Evolutionary conservation across 768 basidiomycete genomes (phyloP), one percentile per base, ranked within the genome.

Genomic region (Trametes cubensis): DNA sequence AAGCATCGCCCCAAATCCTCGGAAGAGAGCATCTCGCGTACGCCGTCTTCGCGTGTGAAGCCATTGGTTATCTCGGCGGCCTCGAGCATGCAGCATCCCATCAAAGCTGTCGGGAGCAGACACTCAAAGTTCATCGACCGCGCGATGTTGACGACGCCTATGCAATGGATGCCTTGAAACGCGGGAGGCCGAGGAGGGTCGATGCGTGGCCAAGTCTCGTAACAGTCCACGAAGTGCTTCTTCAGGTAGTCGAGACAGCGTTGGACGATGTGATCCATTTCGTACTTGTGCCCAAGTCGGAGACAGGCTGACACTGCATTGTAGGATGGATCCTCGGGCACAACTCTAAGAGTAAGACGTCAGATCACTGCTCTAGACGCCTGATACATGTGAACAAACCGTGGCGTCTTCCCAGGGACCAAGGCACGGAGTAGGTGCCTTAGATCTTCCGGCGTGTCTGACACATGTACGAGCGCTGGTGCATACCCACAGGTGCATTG

Each of bases 1-100:
- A 64, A 51, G 41, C 66, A 67, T 6, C 56, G 46, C 13, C 28
- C 54, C 26, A 62, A 15, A 46, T 67, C 66, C 1, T 62, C 66
- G 0, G 25, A 38, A 1, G 53, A 30, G 10, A 67, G 61, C 42
- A 10, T 30, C 50, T 67, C 66, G n/a, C 20, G 28, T n/a, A 52
- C 39, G 21, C 63, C 62, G 38, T 64, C 62, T 5, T 56, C 47
- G 18, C 54, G 53, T 18, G 20, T 10, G 44, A 54, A 55, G 15
- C 66, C 66, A 34, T 51, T 21, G 23, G 60, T 28, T 44, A 67
- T 38, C 25, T 62, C 47, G 28, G 60, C 11, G 3, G 45, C 46
- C 5, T 47, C 39, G 41, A 62, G 58, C 52, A 38, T 42, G 42
- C 57, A 62, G 48, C 61, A 62, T 3, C 21, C 15, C 26, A 59